Evolutionary conservation across 129 eudicot species (phyloP), one percentile per base, ranked within the genome.

Genomic region (Escallonia herrerae): DNA sequence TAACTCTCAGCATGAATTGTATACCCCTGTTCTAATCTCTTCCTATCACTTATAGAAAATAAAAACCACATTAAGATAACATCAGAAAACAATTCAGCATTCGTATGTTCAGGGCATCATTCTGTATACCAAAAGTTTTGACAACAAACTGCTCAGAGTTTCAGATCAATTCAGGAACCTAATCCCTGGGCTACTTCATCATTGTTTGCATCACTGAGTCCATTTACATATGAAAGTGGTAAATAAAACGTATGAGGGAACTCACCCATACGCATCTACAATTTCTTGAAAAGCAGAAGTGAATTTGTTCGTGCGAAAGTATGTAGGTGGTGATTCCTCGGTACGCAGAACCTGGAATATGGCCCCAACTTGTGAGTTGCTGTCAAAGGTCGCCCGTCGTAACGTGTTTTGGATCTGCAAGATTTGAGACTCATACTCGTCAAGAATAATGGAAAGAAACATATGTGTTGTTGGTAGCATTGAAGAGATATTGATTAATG

Each of bases 241-340:
- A 22, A 22, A 22, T 22, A 22, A n/a, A n/a, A 22, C 33, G 33
- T 22, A 22, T 22, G 33, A 22, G 33, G 33, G 33, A 22, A 68
- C 85, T 84, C 76, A 90, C 97, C 97, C 97, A 74, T 90, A 90
- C 38, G 97, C 93, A 74, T 90, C 87, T 56, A 90, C 97, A 53
- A 90, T 90, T 74, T 80, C 97, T 80, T 90, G 97, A 74, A 81
- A 86, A 40, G 97, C 82, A 74, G 79, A 54, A 15, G 93, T 87
- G 69, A 84, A 74, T 72, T 90, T 90, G 80, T 87, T 87, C 50
- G 97, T 86, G 67, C 90, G 80, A 69, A 90, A 90, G 73, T 80
- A 90, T 41, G 97, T 90, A 43, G 97, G 97, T 39, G 97, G 87
- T 56, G 71, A 64, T 76, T 90, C 97, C 79, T 80, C 79, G 65